Evolutionary conservation across 164 flowering plant genomes (phyloP), one percentile per base, ranked within the genome.

Genomic region (Umbellularia californica): DNA sequence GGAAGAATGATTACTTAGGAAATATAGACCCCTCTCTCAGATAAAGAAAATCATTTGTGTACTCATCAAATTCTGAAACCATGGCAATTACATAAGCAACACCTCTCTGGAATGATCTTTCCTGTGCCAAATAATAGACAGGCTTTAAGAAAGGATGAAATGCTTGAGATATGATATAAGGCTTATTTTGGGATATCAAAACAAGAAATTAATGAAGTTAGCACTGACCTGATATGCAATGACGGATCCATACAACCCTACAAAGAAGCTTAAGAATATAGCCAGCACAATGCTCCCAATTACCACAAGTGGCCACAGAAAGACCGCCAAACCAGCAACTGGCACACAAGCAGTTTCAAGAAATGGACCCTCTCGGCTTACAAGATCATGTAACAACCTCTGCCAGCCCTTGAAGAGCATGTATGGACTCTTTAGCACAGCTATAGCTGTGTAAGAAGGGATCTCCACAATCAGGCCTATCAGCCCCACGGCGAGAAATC

Each of bases 41-140:
- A 81, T 92, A 92, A 50, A 95, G 95, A 89, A 88, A 90, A 76
- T 95, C 98, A 80, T 95, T 95, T 19, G 98, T 92, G 84, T 91
- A 92, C 87, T 95, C 97, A 60, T 95, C 98, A 74, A 95, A 95
- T 79, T 91, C 97, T 3, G 94, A 94, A 77, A 95, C 92, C 95
- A 91, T 89, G 24, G 97, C 97, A 81, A 95, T 81, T 70, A 89
- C 87, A 80, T 89, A 95, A 47, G 97, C 92, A 65, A 86, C 75
- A 67, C 97, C 97, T 87, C 88, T 86, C 50, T 81, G 71, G 58
- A 94, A 92, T 24, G 97, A 94, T 79, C 90, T 86, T 77, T 94
- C 98, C 98, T 92, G 84, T 74, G 79, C 50, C 60, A 72, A 60
- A 30, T 33, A 19, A 15, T 28, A 50, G 23, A 73, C 65, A 41